Conservation (phyloP, 176 grass and related monocot genomes). For the Metroxylon sagu region DNA sequence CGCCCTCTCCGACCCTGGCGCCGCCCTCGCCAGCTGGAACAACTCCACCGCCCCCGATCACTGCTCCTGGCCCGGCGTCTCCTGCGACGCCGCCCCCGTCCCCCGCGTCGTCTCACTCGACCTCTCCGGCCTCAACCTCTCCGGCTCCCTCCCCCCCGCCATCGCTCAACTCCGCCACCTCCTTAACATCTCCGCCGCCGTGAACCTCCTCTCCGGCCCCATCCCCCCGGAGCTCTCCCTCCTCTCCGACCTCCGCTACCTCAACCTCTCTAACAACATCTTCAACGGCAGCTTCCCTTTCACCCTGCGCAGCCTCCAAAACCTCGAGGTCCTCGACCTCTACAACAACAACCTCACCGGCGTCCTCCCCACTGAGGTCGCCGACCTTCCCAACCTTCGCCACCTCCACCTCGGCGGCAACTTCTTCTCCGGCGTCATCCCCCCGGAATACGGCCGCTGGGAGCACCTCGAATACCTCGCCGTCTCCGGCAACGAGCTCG, state of each 20-base stretch:
- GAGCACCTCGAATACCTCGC: constrained; percentile 64
- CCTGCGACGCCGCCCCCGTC: constrained; percentile 22
- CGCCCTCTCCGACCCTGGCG: constrained; percentile 27
- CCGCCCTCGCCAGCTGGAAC: constrained; percentile 56
- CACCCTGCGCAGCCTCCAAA: constrained; percentile 17
- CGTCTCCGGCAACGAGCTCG: constrained; percentile 83
- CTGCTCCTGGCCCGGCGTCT: constrained; percentile 57
- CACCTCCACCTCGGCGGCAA: constrained; percentile 77
- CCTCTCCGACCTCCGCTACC: constrained; percentile 40
- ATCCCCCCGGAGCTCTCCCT: constrained; percentile 48
- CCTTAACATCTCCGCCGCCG: constrained; percentile 56
- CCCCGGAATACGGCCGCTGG: constrained; percentile 50
- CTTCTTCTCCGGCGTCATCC: constrained; percentile 74
- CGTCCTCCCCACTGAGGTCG: constrained; percentile 31
- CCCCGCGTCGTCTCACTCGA: constrained; percentile 1
- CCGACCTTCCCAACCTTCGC: constrained; percentile 27
- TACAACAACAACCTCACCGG: constrained; percentile 91
- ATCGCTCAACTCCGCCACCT: constrained; percentile 24
- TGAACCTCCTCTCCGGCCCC: constrained; percentile 56
- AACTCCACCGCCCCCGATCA: constrained; percentile 11
- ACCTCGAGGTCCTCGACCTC: constrained; percentile 59
- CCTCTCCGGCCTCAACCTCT: constrained; percentile 2
- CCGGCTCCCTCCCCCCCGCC: not conserved
- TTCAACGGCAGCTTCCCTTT: constrained; percentile 54
- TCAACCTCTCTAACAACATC: constrained; percentile 90